phyloP scores from a whole-genome alignment of 148 eudicot species.

The Diospyros lotus region DNA sequence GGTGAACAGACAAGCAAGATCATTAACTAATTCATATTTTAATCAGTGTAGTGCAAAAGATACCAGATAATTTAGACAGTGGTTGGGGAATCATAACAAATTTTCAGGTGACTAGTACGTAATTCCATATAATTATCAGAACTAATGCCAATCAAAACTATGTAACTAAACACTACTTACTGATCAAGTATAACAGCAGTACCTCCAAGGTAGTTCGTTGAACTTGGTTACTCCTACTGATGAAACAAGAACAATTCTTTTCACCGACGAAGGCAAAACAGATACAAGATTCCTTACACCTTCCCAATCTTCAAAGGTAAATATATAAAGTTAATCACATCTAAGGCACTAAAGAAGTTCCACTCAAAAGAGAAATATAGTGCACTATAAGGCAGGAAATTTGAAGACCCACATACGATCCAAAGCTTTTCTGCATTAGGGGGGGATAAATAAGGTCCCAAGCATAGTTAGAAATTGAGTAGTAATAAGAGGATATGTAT shows the following conservation, averaged over 20 bases:
- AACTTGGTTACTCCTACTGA: slow-evolving; percentile 94
- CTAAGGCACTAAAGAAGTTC: background rate
- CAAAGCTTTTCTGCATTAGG: background rate
- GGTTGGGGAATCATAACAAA: background rate
- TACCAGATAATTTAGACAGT: background rate
- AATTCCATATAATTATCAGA: background rate
- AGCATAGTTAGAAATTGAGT: background rate
- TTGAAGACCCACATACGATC: background rate
- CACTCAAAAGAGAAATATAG: background rate
- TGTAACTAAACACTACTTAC: background rate
- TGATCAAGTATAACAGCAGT: slow-evolving; percentile 20
- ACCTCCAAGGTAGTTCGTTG: slow-evolving; percentile 98
- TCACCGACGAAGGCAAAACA: slow-evolving; percentile 60
- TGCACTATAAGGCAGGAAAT: background rate
- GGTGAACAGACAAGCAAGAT: background rate
- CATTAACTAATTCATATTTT: background rate
- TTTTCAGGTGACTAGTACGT: background rate
- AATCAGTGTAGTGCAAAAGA: background rate
- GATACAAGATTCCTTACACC: slow-evolving; percentile 87
- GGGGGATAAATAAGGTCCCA: background rate
- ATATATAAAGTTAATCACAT: slow-evolving; percentile 7
- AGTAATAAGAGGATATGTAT: background rate
- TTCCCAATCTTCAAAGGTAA: slow-evolving; percentile 68
- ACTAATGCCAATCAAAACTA: background rate
- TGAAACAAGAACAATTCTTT: slow-evolving; percentile 88